Percentiles rank a stretch among this genome's conserved stretches.
phyloP scores from a whole-genome alignment of 2,329 filamentous ascomycete genomes.

The Alternaria panax region DNA sequence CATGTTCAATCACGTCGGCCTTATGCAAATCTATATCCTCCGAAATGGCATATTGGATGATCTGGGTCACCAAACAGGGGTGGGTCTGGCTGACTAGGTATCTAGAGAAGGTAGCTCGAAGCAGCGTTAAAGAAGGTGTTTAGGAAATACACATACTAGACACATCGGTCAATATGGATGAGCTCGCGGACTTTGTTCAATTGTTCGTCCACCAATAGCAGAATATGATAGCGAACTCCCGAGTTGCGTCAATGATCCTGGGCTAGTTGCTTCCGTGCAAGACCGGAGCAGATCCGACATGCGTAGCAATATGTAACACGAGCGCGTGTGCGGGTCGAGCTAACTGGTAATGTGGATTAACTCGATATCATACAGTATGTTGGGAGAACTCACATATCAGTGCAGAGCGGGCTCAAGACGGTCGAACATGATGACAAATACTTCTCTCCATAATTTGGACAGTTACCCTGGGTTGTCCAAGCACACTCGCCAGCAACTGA shows the following conservation, averaged over 20 bases:
- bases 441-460: background rate
- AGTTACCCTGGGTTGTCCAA: background rate
- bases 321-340: background rate
- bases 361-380: background rate
- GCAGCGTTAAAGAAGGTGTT: background rate
- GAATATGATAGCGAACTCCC: background rate
- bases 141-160: background rate
- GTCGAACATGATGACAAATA: background rate
- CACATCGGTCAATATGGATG: background rate
- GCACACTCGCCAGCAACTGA: constrained; percentile 44
- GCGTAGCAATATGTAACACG: background rate
- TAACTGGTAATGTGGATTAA: background rate
- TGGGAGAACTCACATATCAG: background rate
- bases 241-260: background rate
- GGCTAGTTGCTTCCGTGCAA: background rate
- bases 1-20: constrained; percentile 3
- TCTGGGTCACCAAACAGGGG: constrained; percentile 35
- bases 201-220: background rate
- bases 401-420: background rate
- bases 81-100: background rate
- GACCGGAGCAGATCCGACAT: background rate
- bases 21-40: constrained; percentile 7
- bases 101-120: background rate
- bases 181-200: background rate
- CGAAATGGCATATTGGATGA: constrained; percentile 9